Evolutionary conservation across 352 stramenopile genomes (phyloP), one percentile per base, ranked within the genome.

Genomic region (Globisporangium alternatum): DNA sequence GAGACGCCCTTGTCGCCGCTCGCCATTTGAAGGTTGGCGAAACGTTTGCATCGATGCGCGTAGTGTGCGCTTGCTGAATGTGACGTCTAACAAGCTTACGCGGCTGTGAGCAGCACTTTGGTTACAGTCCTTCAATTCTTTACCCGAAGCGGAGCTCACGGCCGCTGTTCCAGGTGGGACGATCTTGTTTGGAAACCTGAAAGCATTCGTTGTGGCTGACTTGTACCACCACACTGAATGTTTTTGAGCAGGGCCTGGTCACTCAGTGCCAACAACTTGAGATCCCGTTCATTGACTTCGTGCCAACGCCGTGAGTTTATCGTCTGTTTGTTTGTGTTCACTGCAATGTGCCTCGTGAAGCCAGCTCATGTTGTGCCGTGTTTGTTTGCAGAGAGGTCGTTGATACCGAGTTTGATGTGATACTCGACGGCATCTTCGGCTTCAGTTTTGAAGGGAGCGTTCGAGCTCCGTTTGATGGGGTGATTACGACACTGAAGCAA

Each of bases 371-470:
- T 41, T 44, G 5, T 62, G 12, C 1, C 47, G 25, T 35, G 0
- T 41, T 31, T 43, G 12, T 9, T 13, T 56, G 22, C 59, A 91
- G 84, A 0, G 52, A 70, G 19, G 58, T 71, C 31, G 37, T 95
- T n/a, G 78, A 92, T 45, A 45, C 61, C 1, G 22, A 76, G 15
- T 98, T 89, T 66, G 86, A 97, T 64, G 55, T 98, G n/a, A 91
- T 99, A 39, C 71, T 99, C 8, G 98, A 99, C 72, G 93, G 92
- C 7, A 97, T 99, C 49, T 99, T 99, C 81, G 98, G 98, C 5
- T 99, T 99, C 79, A 98, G 93, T 55, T 99, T 95, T 65, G 75
- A 80, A 44, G 97, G 97, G 3, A 78, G 67, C 9, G 82, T 96
- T 60, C 88, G 96, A 53, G 67, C 90, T 22, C 96, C 96, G 8